These are phyloP conservation scores for Paraphaeosphaeria minitans DNA, from an alignment of 2,329 filamentous ascomycete genomes.

Conservation along the genomic window DNA sequence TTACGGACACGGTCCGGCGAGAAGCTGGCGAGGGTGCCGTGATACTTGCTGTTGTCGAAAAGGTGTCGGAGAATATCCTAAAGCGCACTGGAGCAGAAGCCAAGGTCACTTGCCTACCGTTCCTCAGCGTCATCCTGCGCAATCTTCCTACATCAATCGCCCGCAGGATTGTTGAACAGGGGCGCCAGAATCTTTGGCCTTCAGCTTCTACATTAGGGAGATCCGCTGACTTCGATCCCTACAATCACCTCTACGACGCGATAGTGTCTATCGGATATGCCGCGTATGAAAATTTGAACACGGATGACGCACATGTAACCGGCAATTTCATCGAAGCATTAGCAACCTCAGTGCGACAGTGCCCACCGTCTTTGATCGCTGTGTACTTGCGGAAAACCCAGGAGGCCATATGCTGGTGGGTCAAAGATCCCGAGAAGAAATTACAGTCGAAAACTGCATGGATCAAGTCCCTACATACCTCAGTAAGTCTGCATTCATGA, in stretches of 20 bases:
- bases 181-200: constrained; percentile 70
- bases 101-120: constrained; percentile 26
- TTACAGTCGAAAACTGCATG: constrained; percentile 31
- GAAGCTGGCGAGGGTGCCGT: constrained; percentile 72
- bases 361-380: constrained; percentile 56
- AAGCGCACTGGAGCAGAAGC: constrained; percentile 24
- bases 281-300: constrained; percentile 58
- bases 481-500: constrained; percentile 23
- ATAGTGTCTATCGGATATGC: constrained; percentile 58
- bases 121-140: constrained; percentile 43
- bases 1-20: constrained; percentile 60
- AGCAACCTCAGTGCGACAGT: constrained; percentile 46
- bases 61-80: constrained; percentile 60
- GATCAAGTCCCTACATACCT: constrained; percentile 28
- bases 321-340: constrained; percentile 61
- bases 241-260: constrained; percentile 68
- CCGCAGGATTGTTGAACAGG: constrained; percentile 61
- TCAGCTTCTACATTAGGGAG: constrained; percentile 48
- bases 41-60: constrained; percentile 71
- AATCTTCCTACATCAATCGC: constrained; percentile 52
- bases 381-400: constrained; percentile 66
- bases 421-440: constrained; percentile 59
- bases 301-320: constrained; percentile 47
- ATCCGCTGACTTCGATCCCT: constrained; percentile 59
- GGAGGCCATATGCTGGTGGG: constrained; percentile 65